Evolutionary conservation across 805 yeast genomes (phyloP), one percentile per base, ranked within the genome.

Genomic region (Candida ipomoeae): DNA sequence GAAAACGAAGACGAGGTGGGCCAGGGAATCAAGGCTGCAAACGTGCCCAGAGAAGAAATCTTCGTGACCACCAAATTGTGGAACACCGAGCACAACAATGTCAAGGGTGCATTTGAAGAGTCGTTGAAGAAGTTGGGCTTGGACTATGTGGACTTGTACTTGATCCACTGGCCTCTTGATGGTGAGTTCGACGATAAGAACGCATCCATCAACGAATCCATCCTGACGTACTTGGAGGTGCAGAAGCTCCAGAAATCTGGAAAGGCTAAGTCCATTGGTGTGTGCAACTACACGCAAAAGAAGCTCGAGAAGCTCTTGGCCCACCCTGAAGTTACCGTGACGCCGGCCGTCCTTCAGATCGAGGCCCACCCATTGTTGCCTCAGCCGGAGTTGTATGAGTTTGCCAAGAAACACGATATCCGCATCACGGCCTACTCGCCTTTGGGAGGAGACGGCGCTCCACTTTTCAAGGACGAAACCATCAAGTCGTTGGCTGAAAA

Each of bases 31-130:
- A 42, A 39, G 11, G 58, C 55, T 11, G 49, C 55, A 5, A 48
- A 47, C 15, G 50, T 55, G 2, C 82, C 83, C 50, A 77, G 94
- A 64, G 78, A 75, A 23, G 83, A 85, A 48, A 61, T 87, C 32
- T 87, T 83, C 57, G 70, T 87, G 56, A 85, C 90, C 59, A 86
- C 92, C 51, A 87, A 87, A 62, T 71, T 87, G 54, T 81, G 85
- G 85, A 71, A 76, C 53, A 70, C 81, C n/a, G 74, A 75, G 57
- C 83, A 82, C 70, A 65, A 74, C 54, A 66, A 75, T 52, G 83
- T 83, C 10, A 78, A 62, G 33, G 69, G 62, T n/a, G 86, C 85
- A 10, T 67, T 87, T 35, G 77, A 81, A 13, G 70, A 67, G 45
- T 84, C 91, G 6, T 73, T 88, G 62, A 61, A 76, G 59, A 81